A percentile compares a stretch with the other conserved stretches of the same genome.
phyloP scores from a whole-genome alignment of 305 asterid species.

The Withania somnifera region DNA sequence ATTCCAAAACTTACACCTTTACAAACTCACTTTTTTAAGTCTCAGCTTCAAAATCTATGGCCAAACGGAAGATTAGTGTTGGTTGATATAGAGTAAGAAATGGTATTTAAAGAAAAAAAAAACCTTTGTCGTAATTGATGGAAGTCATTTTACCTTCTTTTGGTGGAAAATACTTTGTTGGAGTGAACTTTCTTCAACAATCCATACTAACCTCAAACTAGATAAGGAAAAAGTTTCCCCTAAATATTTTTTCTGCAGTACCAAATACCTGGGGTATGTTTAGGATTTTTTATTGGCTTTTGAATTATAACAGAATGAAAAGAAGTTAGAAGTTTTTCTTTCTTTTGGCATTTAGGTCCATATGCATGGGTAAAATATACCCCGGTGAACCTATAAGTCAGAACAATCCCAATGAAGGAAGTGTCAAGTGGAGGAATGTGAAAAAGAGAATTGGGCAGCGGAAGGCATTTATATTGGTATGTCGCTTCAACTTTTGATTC shows the following conservation, averaged over 20 bases:
- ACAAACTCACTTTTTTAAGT: too few species aligned
- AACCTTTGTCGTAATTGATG: not conserved
- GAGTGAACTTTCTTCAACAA: not conserved
- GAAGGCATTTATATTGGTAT: slow-evolving; percentile 64
- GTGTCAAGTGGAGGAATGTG: slow-evolving; percentile 76
- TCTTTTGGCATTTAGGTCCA: slow-evolving; percentile 48
- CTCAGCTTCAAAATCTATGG: too few species aligned
- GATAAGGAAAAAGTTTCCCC: not conserved
- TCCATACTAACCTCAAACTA: not conserved
- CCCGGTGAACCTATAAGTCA: slow-evolving; percentile 54
- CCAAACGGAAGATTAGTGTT: not conserved
- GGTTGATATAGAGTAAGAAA: not conserved
- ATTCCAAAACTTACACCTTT: too few species aligned
- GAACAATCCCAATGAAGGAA: slow-evolving; percentile 81
- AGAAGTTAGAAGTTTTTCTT: not conserved
- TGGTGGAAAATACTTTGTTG: not conserved
- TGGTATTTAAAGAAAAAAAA: not conserved
- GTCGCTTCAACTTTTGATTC: not conserved
- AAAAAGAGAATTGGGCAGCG: slow-evolving; percentile 60
- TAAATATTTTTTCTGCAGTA: not conserved
- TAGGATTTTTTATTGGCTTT: not conserved
- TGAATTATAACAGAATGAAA: not conserved
- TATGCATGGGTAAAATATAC: slow-evolving; percentile 58
- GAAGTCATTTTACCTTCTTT: not conserved
- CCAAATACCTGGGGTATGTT: not conserved